Base-by-base conservation (phyloP, 768 basidiomycete species). In the Aureoboletus auriporus region DNA sequence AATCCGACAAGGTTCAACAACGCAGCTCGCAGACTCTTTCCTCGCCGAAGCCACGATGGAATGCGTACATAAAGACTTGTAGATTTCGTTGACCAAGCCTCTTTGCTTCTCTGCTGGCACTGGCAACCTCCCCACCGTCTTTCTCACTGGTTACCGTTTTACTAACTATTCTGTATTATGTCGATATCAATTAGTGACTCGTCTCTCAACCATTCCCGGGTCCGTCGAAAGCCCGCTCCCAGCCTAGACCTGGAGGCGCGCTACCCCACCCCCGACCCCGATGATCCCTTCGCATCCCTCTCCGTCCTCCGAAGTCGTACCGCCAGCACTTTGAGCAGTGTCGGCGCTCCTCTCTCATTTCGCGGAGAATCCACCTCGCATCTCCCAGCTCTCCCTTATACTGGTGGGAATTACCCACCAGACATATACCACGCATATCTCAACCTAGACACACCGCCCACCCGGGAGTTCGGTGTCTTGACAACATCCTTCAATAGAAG, bases 281-380 rank as follows among this genome's bases (percentile, higher is more conserved):
- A 58, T 14, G 84, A 88, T 61, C 86, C 86, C 2, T 86, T 86
- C 53, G 84, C 81, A 6, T 78, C 86, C 0, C 76, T 88, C 37
- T 77, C 78, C 59, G 78, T 80, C 23, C 72, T 88, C 26, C 79
- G 86, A 42, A 77, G 73, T 51, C 76, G 83, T 47, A 77, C 79
- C 5, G 76, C 74, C 53, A 71, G 71, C 16, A 66, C 69, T 14
- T 64, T 72, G 41, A 66, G 67, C 31, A 64, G 51, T 35, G 44
- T 44, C 8, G 57, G 54, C 31, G 51, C 65, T 16, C 65, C 67
- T 11, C 52, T 61, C 44, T 60, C 60, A 7, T 69, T 69, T 42
- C 58, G 57, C 20, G 63, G 68, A 37, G 57, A 61, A 46, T 60
- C 58, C 31, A 68, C 51, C 7, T 57, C 68, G 1, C 59, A 65